These are phyloP conservation scores for Pseudohalonectria lignicola DNA, from an alignment of 2,329 filamentous ascomycete species.

Conservation along the genomic window DNA sequence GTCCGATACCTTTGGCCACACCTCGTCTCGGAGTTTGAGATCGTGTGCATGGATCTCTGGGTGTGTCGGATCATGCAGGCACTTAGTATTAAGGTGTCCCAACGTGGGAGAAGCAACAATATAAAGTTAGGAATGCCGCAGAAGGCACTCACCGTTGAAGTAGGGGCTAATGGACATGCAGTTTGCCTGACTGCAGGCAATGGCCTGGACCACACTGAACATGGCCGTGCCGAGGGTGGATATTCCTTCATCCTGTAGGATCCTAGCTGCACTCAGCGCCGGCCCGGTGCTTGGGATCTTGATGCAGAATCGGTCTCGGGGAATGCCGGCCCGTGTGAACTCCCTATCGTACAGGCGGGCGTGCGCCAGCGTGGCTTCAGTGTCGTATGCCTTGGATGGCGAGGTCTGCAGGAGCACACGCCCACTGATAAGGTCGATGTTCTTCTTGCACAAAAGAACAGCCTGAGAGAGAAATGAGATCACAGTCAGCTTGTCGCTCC, in stretches of 20 bases:
- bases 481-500: too few species aligned
- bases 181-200: slow-evolving; percentile 34
- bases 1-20: slow-evolving; percentile 35
- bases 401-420: slow-evolving; percentile 37
- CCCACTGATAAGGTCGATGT: slow-evolving; percentile 31
- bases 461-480: slow-evolving; percentile 15
- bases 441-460: slow-evolving; percentile 34
- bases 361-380: slow-evolving; percentile 30
- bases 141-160: slow-evolving; percentile 29
- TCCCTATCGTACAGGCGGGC: slow-evolving; percentile 33
- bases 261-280: slow-evolving; percentile 30
- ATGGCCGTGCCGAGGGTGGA: slow-evolving; percentile 31
- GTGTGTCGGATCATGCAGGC: too few species aligned
- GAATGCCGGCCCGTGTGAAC: slow-evolving; percentile 30
- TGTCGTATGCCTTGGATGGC: slow-evolving; percentile 33
- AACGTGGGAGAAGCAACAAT: too few species aligned
- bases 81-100: too few species aligned
- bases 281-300: slow-evolving; percentile 39
- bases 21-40: slow-evolving; percentile 16
- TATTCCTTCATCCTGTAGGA: slow-evolving; percentile 30
- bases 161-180: slow-evolving; percentile 38
- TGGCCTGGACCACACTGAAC: slow-evolving; percentile 34
- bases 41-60: slow-evolving; percentile 31
- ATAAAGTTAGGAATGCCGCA: too few species aligned
- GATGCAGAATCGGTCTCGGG: slow-evolving; percentile 34